These are phyloP conservation scores for Crotalaria pallida DNA, from an alignment of 306 rosid genomes.

Conservation along the genomic window DNA sequence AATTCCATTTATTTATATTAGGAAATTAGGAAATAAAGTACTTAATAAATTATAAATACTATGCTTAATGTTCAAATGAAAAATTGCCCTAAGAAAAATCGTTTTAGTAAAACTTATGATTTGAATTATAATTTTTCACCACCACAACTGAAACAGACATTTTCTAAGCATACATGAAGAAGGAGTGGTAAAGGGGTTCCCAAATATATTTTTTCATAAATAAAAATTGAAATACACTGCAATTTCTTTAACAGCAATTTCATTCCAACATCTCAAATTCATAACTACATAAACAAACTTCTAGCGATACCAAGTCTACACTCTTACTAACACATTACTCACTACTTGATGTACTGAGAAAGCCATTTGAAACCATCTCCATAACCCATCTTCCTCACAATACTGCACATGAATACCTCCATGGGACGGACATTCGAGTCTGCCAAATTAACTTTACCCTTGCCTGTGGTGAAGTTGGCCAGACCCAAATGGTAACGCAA, in stretches of 20 bases:
- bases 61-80: too few species aligned
- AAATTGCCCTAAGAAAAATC: too few species aligned
- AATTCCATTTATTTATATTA: too few species aligned
- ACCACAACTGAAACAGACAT: constrained; percentile 14
- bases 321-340: background rate
- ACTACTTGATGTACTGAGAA: constrained; percentile 81
- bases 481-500: constrained; percentile 68
- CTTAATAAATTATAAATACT: too few species aligned
- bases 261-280: constrained; percentile 19
- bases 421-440: constrained; percentile 75
- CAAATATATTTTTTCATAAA: constrained; percentile 13
- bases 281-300: constrained; percentile 32
- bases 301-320: constrained; percentile 32
- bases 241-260: constrained; percentile 29
- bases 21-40: too few species aligned
- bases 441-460: constrained; percentile 68
- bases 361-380: constrained; percentile 94
- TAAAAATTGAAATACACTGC: constrained; percentile 22
- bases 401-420: constrained; percentile 94
- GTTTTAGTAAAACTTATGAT: too few species aligned
- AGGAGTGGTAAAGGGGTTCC: background rate
- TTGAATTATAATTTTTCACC: too few species aligned
- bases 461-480: constrained; percentile 82
- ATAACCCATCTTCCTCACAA: constrained; percentile 88
- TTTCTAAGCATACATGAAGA: background rate